Evolutionary conservation across 108 stramenopile genomes (phyloP), one percentile per base, ranked within the genome.

Genomic region (Cyclotella kingstonii): DNA sequence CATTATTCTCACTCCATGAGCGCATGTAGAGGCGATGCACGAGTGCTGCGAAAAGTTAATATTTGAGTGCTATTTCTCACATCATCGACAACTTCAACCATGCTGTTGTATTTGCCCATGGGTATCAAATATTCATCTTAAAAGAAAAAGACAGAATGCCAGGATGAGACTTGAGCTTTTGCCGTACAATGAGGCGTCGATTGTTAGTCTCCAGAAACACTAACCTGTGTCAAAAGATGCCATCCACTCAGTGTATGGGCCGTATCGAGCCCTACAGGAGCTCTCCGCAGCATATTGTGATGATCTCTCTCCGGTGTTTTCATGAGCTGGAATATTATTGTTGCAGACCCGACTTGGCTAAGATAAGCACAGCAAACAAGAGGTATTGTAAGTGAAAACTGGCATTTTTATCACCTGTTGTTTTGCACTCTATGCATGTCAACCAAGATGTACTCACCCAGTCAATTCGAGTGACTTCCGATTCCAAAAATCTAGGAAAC

Each of bases 201-300:
- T n/a, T n/a, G n/a, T n/a, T n/a, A n/a, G n/a, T n/a, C n/a, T n/a
- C n/a, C n/a, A n/a, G n/a, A n/a, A n/a, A n/a, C n/a, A n/a, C n/a
- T n/a, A 38, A 55, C 62, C 61, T 34, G 81, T 77, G 41, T 90
- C 89, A 23, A 90, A 58, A 36, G 79, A 68, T 18, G 85, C 75
- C 60, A 90, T 77, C 89, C 89, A 90, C 70, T 90, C 84, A 26
- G 83, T 77, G 28, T 77, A 63, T 22, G 81, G 79, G 35, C 78
- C 89, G 41, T 86, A 86, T 15, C 89, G 70, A 25, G 70, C 78
- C 27, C 84, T 73, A 68, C 89, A 90, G 33, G 68, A 68, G 48
- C 61, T 76, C 71, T 90, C 89, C 7, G 85, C 85, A 9, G 89
- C 85, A 72, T 90, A 85, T 60, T 90, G 89, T 14, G 70, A 79